phyloP scores from a whole-genome alignment of 140 eudicot genomes.

The Erigeron philadelphicus region DNA sequence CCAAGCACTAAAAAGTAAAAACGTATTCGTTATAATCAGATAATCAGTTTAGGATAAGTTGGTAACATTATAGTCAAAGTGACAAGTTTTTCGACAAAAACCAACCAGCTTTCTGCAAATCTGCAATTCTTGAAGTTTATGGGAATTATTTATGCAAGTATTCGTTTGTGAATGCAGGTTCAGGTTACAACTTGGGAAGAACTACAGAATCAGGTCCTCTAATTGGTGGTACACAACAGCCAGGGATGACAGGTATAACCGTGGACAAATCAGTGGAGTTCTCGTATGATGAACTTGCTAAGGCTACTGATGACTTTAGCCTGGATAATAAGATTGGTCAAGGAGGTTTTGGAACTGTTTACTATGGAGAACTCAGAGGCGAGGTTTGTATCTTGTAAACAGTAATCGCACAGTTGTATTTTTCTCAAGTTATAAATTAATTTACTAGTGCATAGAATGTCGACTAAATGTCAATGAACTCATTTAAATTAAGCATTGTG shows the following conservation, averaged over 20 bases:
- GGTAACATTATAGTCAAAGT: too few relatives aligned
- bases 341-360: constrained; percentile 89
- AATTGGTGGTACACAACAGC: constrained; percentile 33
- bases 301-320: constrained; percentile 66
- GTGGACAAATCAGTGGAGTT: constrained; percentile 82
- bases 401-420: not conserved
- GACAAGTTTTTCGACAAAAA: too few relatives aligned
- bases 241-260: constrained; percentile 52
- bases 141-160: not conserved
- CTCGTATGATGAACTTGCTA: constrained; percentile 69
- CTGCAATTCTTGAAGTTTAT: too few relatives aligned
- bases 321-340: constrained; percentile 65
- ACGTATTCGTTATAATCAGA: too few relatives aligned
- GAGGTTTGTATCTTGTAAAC: constrained; percentile 52
- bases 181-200: constrained; percentile 34
- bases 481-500: constrained; percentile 3
- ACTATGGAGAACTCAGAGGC: constrained; percentile 79
- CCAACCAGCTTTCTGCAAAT: too few relatives aligned
- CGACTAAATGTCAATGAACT: not conserved
- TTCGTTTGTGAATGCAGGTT: constrained; percentile 32
- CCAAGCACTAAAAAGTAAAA: too few relatives aligned
- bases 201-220: constrained; percentile 37
- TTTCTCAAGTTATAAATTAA: not conserved
- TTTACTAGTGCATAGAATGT: constrained; percentile 1
- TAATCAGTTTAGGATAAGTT: too few relatives aligned